Evolutionary conservation across 192 early-diverging fungal species (phyloP), one percentile per base, ranked within the genome.

Genomic region (Glomus cerebriforme): DNA sequence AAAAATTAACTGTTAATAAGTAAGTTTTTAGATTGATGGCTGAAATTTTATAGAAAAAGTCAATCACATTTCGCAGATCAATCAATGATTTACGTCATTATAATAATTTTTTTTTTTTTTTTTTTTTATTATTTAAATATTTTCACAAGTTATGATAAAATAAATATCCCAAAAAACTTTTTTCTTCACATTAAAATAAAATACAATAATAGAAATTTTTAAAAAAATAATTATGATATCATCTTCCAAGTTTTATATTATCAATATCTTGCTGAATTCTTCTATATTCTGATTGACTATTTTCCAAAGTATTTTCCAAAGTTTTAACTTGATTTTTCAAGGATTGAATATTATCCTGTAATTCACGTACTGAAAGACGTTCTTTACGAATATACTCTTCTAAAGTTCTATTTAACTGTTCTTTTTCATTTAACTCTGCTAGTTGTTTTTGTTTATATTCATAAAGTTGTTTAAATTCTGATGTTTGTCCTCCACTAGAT

Each of bases 311-410:
- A 32, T 79, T 79, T n/a, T 90, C 86, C 45, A 90, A 47, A 71
- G 86, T 64, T 31, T 73, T 73, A 43, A 87, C 86, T 59, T 88
- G 85, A 24, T 80, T 80, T 15, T 88, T 84, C 7, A 88, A 84
- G 27, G 85, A 84, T 26, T 87, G 85, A 59, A 87, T 85, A 13
- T 85, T 81, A 35, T 84, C 78, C 29, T 84, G 82, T 43, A 88
- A 72, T 34, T 86, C 83, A 73, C 85, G 84, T 17, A 87, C 54
- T 6, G 84, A 81, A 34, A 85, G 82, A 2, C 87, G 81, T 32
- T 86, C 87, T 24, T 83, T 79, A 32, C 86, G 84, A 75, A 90
- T 86, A 74, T 87, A 86, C 19, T 88, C 79, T 35, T 90, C 89
- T 54, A 87, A 73, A 26, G 79, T 79, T 59, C 81, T 54, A 39